A percentile compares a stretch with the other conserved stretches of the same genome.
Conservation (phyloP, 345 rosid species). For the Barbarea vulgaris region DNA sequence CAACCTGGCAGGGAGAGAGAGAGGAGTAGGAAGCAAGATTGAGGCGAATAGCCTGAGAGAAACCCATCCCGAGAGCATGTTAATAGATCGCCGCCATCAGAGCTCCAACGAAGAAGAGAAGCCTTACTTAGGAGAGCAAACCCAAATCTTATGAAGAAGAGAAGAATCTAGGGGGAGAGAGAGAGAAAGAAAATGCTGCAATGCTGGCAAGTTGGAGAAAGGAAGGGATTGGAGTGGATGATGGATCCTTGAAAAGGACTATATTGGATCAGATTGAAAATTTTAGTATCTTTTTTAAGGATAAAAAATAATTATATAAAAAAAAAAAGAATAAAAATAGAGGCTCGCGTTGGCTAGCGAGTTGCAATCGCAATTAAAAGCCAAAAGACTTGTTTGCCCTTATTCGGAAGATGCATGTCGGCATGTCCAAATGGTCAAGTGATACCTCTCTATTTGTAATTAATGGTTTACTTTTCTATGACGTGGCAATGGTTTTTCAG, state of each 20-base stretch:
- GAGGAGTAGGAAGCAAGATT: slow-evolving; percentile 39
- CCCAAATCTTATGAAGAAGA: slow-evolving; percentile 20
- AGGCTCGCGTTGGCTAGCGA: slow-evolving; percentile 24
- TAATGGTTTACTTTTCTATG: background rate
- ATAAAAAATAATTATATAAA: background rate
- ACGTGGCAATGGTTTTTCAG: background rate
- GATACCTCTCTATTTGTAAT: slow-evolving; percentile 9
- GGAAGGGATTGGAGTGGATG: background rate
- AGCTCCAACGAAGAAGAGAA: slow-evolving; percentile 11
- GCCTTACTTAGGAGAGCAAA: slow-evolving; percentile 4
- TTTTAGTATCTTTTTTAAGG: slow-evolving; percentile 21
- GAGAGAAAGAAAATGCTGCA: background rate
- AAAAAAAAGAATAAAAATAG: background rate
- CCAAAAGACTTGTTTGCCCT: slow-evolving; percentile 14
- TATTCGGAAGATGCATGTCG: slow-evolving; percentile 23
- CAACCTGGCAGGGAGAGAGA: slow-evolving; percentile 43
- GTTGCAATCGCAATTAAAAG: background rate
- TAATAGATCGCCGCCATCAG: background rate
- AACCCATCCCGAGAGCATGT: slow-evolving; percentile 51
- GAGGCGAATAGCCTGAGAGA: slow-evolving; percentile 51
- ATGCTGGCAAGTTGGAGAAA: background rate
- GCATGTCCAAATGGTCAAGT: slow-evolving; percentile 27
- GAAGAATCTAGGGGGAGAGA: background rate
- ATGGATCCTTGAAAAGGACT: background rate
- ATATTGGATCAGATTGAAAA: background rate